phyloP scores from a whole-genome alignment of 495 filamentous ascomycete species.

The Haplographium delicatum region DNA sequence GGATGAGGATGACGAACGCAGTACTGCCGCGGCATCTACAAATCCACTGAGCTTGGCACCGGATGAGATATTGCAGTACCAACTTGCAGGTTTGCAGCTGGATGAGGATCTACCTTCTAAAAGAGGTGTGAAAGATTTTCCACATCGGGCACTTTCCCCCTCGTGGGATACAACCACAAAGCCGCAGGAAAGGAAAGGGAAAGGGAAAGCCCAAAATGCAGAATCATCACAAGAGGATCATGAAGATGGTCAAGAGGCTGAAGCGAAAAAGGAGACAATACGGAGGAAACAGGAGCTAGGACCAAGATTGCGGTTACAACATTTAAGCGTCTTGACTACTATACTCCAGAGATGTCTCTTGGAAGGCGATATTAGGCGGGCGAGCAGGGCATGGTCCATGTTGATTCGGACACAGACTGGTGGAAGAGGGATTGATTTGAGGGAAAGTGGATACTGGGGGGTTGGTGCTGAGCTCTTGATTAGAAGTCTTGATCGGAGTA shows the following conservation, averaged over 20 bases:
- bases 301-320: constrained; percentile 42
- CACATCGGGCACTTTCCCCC: constrained; percentile 39
- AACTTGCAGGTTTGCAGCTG: constrained; percentile 39
- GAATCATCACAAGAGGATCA: constrained; percentile 2
- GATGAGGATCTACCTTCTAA: constrained; percentile 42
- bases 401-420: constrained; percentile 51
- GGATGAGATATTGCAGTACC: constrained; percentile 43
- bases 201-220: constrained; percentile 1
- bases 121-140: constrained; percentile 34
- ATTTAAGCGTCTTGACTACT: constrained; percentile 53
- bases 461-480: constrained; percentile 66
- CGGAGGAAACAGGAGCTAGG: neutral
- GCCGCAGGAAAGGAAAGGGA: constrained; percentile 14
- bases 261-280: neutral
- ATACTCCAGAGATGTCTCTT: constrained; percentile 58
- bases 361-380: constrained; percentile 55
- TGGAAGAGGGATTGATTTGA: constrained; percentile 49
- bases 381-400: constrained; percentile 59
- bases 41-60: constrained; percentile 37
- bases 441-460: constrained; percentile 55
- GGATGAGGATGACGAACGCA: neutral
- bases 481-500: constrained; percentile 32
- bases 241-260: neutral
- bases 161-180: too few relatives aligned
- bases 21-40: constrained; percentile 8